Evolutionary conservation across 176 grass and related monocot genomes (phyloP), one percentile per base, ranked within the genome.

Genomic region (Aegilops sharonensis): DNA sequence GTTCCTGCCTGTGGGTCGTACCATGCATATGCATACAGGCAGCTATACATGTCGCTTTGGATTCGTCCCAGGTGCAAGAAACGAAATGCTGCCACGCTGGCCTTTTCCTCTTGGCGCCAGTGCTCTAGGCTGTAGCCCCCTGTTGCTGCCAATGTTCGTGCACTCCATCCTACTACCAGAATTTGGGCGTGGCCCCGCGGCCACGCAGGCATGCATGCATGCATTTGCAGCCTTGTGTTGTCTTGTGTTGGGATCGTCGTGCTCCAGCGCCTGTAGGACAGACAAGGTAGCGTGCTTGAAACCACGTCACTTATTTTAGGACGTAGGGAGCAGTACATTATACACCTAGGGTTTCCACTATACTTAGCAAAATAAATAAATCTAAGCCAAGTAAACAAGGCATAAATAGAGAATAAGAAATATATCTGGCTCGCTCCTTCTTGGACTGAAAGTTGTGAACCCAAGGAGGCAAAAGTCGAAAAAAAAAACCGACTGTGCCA

Each of bases 71-170:
- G 23, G 3, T 42, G 40, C 29, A 18, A 3, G 54, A 59, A 59
- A 54, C 35, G 39, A 52, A 85, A 77, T 66, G 20, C 60, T 76
- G 71, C 82, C 73, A 78, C 35, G 74, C 75, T 79, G 75, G 62
- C 45, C 7, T 52, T 66, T 54, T 82, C 65, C 48, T 35, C 83
- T 75, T 76, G 56, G 21, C 13, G 35, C 32, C 15, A 40, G 70
- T 71, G 72, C 52, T 18, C 5, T 17, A 20, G 17, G 52, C 4
- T 82, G 83, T 85, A 40, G 42, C 30, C 57, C 59, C 27, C 69
- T 32, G 23, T 64, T 62, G 37, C 23, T 78, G 47, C 35, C 78
- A 14, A 37, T 52, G 68, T 74, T 45, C 39, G 25, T 15, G 17
- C 25, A 50, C 12, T 50, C 52, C 6, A 8, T 6, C 27, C 30